phyloP scores from a whole-genome alignment of 306 rosid species.

The Luffa aegyptiaca region DNA sequence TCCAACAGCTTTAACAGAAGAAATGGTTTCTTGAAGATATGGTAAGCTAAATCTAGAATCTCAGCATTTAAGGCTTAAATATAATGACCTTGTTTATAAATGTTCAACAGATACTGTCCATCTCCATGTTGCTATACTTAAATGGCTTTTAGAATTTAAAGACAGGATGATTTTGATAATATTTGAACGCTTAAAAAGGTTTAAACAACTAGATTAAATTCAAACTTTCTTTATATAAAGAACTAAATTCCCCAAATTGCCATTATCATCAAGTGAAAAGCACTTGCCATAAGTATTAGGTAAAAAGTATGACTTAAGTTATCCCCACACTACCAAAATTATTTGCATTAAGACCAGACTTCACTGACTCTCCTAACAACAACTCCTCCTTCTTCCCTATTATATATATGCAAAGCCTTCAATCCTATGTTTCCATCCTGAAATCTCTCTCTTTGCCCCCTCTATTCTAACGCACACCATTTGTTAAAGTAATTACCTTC shows the following conservation, averaged over 20 bases:
- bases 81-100: neutral
- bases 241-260: neutral
- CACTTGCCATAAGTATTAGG: neutral
- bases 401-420: constrained; percentile 4
- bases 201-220: neutral
- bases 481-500: neutral
- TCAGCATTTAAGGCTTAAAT: neutral
- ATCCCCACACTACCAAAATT: constrained; percentile 6
- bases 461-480: neutral
- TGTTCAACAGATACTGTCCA: neutral
- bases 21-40: constrained; percentile 5
- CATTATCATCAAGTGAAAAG: neutral
- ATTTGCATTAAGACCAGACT: constrained; percentile 3
- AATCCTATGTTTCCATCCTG: neutral
- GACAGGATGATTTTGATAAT: neutral
- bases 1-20: constrained; percentile 1
- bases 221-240: neutral
- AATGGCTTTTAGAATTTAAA: neutral
- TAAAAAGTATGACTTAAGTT: constrained; percentile 5
- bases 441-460: neutral
- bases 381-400: neutral
- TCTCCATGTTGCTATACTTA: neutral
- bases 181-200: neutral
- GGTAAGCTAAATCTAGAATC: neutral
- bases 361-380: neutral